Percentiles rank a stretch among this genome's conserved stretches.
Conservation (phyloP, 139 green algal genomes). For the Coccomyxa sp. region DNA sequence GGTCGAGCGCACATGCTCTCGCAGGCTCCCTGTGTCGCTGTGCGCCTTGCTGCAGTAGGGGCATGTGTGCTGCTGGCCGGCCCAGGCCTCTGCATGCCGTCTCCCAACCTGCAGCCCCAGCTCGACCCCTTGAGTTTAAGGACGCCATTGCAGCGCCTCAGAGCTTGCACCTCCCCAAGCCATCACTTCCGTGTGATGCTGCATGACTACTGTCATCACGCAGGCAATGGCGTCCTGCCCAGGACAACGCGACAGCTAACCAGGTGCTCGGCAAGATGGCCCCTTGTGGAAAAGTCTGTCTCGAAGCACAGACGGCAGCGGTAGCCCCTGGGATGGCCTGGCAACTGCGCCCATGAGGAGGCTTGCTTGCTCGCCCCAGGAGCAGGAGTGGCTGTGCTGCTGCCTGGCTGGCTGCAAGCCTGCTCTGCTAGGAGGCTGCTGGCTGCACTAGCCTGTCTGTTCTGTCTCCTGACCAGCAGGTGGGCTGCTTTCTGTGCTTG, state of each 20-base stretch:
- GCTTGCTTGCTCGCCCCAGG: too few species aligned
- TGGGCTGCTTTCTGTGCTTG: too few species aligned
- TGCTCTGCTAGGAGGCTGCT: too few species aligned
- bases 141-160: not conserved
- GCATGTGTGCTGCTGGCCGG: not conserved
- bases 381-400: too few species aligned
- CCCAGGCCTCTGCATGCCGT: not conserved
- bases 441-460: too few species aligned
- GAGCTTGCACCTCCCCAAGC: not conserved
- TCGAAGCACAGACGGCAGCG: not conserved
- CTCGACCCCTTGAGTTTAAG: too few species aligned
- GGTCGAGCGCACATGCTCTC: not conserved
- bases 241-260: not conserved
- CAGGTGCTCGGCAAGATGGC: not conserved
- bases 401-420: too few species aligned
- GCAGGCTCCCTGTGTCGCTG: not conserved
- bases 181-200: too few species aligned
- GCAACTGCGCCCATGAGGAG: not conserved
- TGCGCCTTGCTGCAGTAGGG: not conserved
- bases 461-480: too few species aligned
- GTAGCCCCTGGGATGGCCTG: not conserved
- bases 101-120: not conserved
- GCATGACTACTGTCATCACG: too few species aligned
- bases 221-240: not conserved
- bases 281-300: not conserved